Percentiles rank a stretch among this genome's conserved stretches.
phyloP scores from a whole-genome alignment of 495 filamentous ascomycete genomes.

The Aspergillus affinis region DNA sequence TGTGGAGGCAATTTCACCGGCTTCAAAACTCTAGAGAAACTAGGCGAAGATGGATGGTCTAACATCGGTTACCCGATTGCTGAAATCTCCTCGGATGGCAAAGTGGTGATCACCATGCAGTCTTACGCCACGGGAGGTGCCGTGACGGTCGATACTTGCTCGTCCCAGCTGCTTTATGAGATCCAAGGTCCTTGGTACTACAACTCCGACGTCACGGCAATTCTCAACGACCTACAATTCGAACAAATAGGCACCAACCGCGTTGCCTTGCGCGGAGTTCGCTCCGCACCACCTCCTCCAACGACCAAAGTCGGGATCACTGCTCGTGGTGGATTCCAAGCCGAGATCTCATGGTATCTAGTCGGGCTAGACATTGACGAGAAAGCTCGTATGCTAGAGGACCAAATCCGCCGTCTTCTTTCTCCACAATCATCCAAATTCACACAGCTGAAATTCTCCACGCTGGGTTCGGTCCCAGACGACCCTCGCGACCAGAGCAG shows the following conservation, averaged over 20 bases:
- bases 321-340: conserved; percentile 46
- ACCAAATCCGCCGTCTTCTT: conserved; percentile 30
- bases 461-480: conserved; percentile 29
- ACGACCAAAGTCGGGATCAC: conserved; percentile 55
- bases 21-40: conserved; percentile 45
- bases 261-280: conserved; percentile 45
- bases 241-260: conserved; percentile 29
- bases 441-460: conserved; percentile 33
- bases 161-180: conserved; percentile 58
- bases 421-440: conserved; percentile 24
- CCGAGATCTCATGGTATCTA: conserved; percentile 36
- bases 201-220: conserved; percentile 57
- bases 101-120: conserved; percentile 48
- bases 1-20: conserved; percentile 59
- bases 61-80: conserved; percentile 60
- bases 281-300: conserved; percentile 45
- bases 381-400: conserved; percentile 42
- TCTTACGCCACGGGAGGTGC: conserved; percentile 32
- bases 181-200: conserved; percentile 59
- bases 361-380: conserved; percentile 39
- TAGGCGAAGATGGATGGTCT: conserved; percentile 32
- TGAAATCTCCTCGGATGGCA: conserved; percentile 51
- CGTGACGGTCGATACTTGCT: conserved; percentile 52
- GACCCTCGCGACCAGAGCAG: conserved; percentile 35
- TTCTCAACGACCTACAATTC: conserved; percentile 49